Base-by-base conservation (phyloP, 1,139 yeast genomes). In the Eremothecium coryli region DNA sequence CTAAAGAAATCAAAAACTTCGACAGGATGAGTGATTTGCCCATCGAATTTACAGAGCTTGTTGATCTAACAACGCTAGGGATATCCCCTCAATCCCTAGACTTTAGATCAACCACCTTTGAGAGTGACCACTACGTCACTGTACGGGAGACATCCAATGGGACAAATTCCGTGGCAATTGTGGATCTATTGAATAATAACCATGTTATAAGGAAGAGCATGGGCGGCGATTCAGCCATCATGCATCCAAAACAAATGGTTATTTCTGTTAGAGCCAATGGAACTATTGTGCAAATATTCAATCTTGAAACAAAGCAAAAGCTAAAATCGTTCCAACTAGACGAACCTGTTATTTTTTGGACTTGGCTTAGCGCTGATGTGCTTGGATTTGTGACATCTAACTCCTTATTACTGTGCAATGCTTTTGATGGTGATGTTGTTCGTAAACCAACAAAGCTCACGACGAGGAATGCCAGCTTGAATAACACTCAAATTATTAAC, bases 151-250 rank as follows among this genome's bases (percentile, higher is more conserved):
- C 75, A 23, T 68, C 76, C 33, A 76, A 78, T 40, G 68, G 70
- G 35, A 86, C 93, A 43, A 86, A 85, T 62, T 71, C 90, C 9
- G 98, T 93, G 37, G 95, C 95, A 34, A 90, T 93, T 50, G 75
- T 93, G 45, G 90, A 90, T 58, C 70, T 90, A 56, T 69, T 74
- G 45, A 77, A 84, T 36, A 77, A 76, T 64, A 75, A 76, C 56
- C 72, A 76, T 49, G 78, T 84, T 48, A 75, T 76, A 20, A 76
- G 94, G 54, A 88, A 93, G 64, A 82, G 82, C 60, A 93, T 93
- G 95, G 75, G 85, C 38, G 99, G 98, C 32, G 99, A 93, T 63
- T 82, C 88, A 45, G 97, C 96, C 34, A 90, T 93, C 56, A 80
- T 93, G 93, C 95, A 88, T 60, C 97, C 98, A 12, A 58, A 66